Percentiles rank a stretch among this genome's conserved stretches.
phyloP scores from a whole-genome alignment of 306 rosid species.

The Albizia julibrissin region DNA sequence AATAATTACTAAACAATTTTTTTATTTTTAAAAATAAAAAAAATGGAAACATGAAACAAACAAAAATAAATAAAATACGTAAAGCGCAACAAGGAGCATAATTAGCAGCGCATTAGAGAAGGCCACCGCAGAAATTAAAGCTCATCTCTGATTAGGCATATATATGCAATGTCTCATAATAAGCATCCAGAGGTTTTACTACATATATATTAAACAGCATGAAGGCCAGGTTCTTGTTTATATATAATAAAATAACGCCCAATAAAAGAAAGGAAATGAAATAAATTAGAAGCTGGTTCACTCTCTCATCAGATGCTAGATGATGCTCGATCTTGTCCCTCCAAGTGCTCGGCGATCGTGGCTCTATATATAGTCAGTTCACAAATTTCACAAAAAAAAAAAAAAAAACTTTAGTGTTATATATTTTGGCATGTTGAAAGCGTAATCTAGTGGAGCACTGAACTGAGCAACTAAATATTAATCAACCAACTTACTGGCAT shows the following conservation, averaged over 20 bases:
- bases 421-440: not conserved
- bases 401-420: no score
- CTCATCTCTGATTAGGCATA: not conserved
- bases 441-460: no score
- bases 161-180: not conserved
- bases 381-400: not conserved
- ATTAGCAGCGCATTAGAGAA: no score
- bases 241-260: not conserved
- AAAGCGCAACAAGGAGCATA: no score
- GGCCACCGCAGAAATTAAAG: no score
- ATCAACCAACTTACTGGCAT: slow-evolving; percentile 21
- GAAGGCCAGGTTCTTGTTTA: not conserved
- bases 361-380: not conserved
- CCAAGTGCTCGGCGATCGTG: not conserved
- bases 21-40: no score
- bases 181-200: not conserved
- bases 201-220: not conserved
- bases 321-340: no score
- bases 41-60: no score
- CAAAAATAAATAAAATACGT: no score
- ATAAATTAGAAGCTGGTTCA: not conserved
- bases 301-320: not conserved
- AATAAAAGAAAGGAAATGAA: not conserved
- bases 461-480: not conserved
- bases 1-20: no score